Percentiles rank a stretch among this genome's conserved stretches.
Evolutionary conservation across 306 rosid species (phyloP).

Genomic region (Mimosa pudica): DNA sequence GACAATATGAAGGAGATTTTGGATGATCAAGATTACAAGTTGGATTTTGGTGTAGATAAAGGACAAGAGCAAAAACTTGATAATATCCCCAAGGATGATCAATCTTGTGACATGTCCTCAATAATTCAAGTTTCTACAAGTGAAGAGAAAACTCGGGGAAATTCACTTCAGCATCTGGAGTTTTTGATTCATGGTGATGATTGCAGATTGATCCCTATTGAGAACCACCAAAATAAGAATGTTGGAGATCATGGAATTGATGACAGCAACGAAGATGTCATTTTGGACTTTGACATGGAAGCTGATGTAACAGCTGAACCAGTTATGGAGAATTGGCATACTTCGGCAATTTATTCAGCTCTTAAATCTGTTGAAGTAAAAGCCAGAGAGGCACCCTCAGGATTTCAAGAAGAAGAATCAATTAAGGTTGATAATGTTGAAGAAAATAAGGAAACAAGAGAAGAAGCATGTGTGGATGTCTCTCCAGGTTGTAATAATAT

Average conservation of each 20-base stretch:
- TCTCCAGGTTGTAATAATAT: constrained; percentile 52
- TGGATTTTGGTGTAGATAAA: constrained; percentile 39
- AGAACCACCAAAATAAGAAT: constrained; percentile 37
- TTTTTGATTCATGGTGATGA: constrained; percentile 79
- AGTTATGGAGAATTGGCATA: constrained; percentile 67
- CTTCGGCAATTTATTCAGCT: constrained; percentile 43
- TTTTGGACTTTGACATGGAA: constrained; percentile 71
- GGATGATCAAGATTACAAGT: constrained; percentile 46
- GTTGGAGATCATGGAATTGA: constrained; percentile 45
- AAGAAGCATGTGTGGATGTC: constrained; percentile 47
- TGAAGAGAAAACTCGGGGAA: constrained; percentile 38
- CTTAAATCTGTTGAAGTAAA: constrained; percentile 38
- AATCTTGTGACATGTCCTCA: constrained; percentile 39
- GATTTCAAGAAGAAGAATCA: constrained; percentile 39
- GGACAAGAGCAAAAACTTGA: constrained; percentile 21
- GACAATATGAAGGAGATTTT: constrained; percentile 48
- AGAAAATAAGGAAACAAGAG: constrained; percentile 39
- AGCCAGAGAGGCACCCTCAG: constrained; percentile 33
- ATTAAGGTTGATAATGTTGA: constrained; percentile 39
- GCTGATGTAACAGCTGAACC: constrained; percentile 50
- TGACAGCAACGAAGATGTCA: constrained; percentile 56
- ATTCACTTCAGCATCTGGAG: constrained; percentile 66
- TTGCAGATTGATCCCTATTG: constrained; percentile 81
- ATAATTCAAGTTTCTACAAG: constrained; percentile 32
- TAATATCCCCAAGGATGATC: constrained; percentile 32